Percentiles rank a stretch among this genome's conserved stretches.
These are phyloP conservation scores for Irpex sp. DNA, from an alignment of 1,284 basidiomycete genomes.

Conservation along the genomic window DNA sequence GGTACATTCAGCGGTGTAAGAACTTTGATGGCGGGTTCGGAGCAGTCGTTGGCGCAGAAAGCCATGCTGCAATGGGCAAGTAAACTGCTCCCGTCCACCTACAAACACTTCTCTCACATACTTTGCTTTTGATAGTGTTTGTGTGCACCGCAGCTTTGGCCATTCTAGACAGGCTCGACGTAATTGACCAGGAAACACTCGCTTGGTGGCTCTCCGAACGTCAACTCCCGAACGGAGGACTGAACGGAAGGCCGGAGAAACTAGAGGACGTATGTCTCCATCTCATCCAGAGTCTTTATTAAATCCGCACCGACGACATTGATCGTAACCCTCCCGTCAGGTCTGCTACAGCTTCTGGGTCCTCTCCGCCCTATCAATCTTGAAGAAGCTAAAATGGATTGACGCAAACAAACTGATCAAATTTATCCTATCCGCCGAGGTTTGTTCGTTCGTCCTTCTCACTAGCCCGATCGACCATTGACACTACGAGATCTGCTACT, in stretches of 20 bases:
- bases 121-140: slow-evolving; percentile 59
- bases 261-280: slow-evolving; percentile 80
- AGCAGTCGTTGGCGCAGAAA: slow-evolving; percentile 80
- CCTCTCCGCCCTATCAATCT: slow-evolving; percentile 82
- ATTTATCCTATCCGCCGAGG: slow-evolving; percentile 91
- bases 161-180: slow-evolving; percentile 80
- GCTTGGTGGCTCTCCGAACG: slow-evolving; percentile 94
- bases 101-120: background rate
- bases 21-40: slow-evolving; percentile 99
- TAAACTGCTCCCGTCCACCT: background rate
- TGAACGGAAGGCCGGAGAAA: slow-evolving; percentile 97
- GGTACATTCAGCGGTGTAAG: slow-evolving; percentile 73
- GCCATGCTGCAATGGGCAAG: slow-evolving; percentile 22
- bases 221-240: slow-evolving; percentile 88
- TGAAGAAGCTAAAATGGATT: slow-evolving; percentile 88
- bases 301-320: background rate
- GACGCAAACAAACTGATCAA: slow-evolving; percentile 74
- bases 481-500: slow-evolving; percentile 1
- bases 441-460: slow-evolving; percentile 28
- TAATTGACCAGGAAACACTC: slow-evolving; percentile 72
- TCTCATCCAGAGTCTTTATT: background rate
- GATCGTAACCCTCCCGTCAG: slow-evolving; percentile 35
- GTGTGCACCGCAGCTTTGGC: slow-evolving; percentile 87
- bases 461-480: background rate
- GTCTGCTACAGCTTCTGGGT: slow-evolving; percentile 99